Percentiles rank a stretch among this genome's conserved stretches.
Conservation (phyloP, 2,329 filamentous ascomycete genomes). For the Ophiostoma tasmaniense region DNA sequence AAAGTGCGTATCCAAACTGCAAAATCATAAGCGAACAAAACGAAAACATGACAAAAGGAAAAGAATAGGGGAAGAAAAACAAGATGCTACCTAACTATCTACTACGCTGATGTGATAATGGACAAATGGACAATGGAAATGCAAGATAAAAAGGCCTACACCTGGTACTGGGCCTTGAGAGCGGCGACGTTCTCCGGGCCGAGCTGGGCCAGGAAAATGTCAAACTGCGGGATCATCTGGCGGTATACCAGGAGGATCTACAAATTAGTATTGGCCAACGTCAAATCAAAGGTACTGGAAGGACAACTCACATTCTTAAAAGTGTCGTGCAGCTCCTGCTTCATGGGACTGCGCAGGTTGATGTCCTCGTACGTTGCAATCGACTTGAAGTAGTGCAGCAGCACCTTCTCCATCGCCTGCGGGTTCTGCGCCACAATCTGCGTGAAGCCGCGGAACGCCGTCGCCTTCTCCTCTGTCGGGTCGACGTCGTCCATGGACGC, state of each 20-base stretch:
- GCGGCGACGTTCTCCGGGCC: slow-evolving; percentile 41
- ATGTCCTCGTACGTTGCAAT: slow-evolving; percentile 72
- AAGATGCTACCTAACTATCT: slow-evolving; percentile 23
- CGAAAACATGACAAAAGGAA: not conserved
- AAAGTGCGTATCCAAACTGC: not conserved
- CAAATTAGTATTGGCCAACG: not conserved
- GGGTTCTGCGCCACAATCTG: slow-evolving; percentile 79
- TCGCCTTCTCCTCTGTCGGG: slow-evolving; percentile 87
- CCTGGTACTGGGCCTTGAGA: slow-evolving; percentile 39
- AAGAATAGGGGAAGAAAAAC: slow-evolving; percentile 6
- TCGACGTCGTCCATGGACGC: slow-evolving; percentile 74
- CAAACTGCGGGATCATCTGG: slow-evolving; percentile 51
- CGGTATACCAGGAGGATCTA: slow-evolving; percentile 49
- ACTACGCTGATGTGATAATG: not conserved
- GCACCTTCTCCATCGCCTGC: slow-evolving; percentile 78
- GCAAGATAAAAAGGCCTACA: not conserved
- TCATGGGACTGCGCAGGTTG: slow-evolving; percentile 49
- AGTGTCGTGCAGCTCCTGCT: slow-evolving; percentile 57
- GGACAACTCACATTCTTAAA: slow-evolving; percentile 67
- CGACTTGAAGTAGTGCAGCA: slow-evolving; percentile 72
- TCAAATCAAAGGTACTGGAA: not conserved
- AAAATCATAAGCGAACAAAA: not conserved
- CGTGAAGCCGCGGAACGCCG: slow-evolving; percentile 85
- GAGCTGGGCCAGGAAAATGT: slow-evolving; percentile 45
- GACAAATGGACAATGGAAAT: not conserved